phyloP scores from a whole-genome alignment of 257 asterid genomes.

The Nemophila menziesii region DNA sequence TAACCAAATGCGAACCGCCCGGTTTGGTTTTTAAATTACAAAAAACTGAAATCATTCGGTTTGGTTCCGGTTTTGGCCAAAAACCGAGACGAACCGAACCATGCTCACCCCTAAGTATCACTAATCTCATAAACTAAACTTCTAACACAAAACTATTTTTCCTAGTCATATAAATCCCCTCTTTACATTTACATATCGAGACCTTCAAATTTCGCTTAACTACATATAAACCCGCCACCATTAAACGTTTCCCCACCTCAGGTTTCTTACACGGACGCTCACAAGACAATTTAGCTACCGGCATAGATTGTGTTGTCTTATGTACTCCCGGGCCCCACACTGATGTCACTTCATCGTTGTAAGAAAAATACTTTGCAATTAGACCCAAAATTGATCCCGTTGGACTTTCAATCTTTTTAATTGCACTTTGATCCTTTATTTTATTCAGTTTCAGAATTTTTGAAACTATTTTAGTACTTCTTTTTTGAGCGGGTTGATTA shows the following conservation, averaged over 20 bases:
- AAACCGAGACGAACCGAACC: too few relatives aligned
- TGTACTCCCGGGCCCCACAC: constrained; percentile 6
- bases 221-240: constrained; percentile 33
- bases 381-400: constrained; percentile 44
- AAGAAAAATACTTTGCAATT: constrained; percentile 47
- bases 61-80: too few relatives aligned
- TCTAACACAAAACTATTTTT: too few relatives aligned
- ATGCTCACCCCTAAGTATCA: too few relatives aligned
- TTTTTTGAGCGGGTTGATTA: constrained; percentile 6
- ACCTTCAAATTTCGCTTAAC: constrained; percentile 14
- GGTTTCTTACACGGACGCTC: constrained; percentile 20
- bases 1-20: too few relatives aligned
- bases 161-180: too few relatives aligned
- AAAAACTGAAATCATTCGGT: too few relatives aligned
- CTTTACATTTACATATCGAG: constrained; percentile 20
- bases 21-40: too few relatives aligned
- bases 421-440: too few relatives aligned
- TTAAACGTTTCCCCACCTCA: constrained; percentile 38
- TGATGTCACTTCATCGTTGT: constrained; percentile 42
- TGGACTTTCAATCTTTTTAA: constrained; percentile 15
- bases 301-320: constrained; percentile 9
- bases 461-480: too few relatives aligned
- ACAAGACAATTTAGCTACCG: constrained; percentile 8
- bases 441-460: constrained; percentile 8
- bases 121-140: too few relatives aligned